Base-by-base conservation (phyloP, 345 rosid genomes). In the Hirschfeldia incana region DNA sequence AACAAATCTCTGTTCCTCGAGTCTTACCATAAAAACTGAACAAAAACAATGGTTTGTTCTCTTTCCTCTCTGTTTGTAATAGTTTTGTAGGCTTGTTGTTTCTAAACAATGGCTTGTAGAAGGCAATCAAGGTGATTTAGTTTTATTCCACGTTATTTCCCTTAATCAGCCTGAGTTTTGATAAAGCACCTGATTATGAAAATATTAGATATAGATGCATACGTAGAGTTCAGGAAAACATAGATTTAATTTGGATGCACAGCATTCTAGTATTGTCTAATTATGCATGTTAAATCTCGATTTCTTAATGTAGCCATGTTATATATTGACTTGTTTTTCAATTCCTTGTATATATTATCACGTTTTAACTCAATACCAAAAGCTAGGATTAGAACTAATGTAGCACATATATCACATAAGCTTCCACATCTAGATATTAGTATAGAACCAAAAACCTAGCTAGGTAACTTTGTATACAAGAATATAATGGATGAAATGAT, bases 31-130 rank as follows among this genome's bases (percentile, higher is more conserved):
- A 42, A 32, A 67, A 73, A 42, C 74, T 11, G n/a, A 16, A 69
- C 70, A 51, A 36, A 68, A 68, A 13, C 75, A 79, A 79, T 79
- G 82, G 82, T 79, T 12, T 63, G 82, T 63, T 69, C 55, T 68
- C 70, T 78, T 49, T 51, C 42, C 11, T 11, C 28, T 33, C 0
- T 28, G 1, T 6, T 29, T 61, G 49, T 29, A 4, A 16, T 63
- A 8, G 5, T 3, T 29, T 16, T 68, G 6, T 62, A 62, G 66
- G 30, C 17, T 60, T 79, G 39, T 12, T 74, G 51, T 44, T 59
- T 26, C 28, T 26, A 49, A 30, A 46, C 26, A 73, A 62, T 73
- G 69, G 55, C 55, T 4, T 46, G 2, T 36, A 46, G 16, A 10
- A 27, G 16, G 72, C 55, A 13, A 26, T 67, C 17, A 0, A 6